phyloP scores from a whole-genome alignment of 495 filamentous ascomycete species.

The Friedmanniomyces simplex region DNA sequence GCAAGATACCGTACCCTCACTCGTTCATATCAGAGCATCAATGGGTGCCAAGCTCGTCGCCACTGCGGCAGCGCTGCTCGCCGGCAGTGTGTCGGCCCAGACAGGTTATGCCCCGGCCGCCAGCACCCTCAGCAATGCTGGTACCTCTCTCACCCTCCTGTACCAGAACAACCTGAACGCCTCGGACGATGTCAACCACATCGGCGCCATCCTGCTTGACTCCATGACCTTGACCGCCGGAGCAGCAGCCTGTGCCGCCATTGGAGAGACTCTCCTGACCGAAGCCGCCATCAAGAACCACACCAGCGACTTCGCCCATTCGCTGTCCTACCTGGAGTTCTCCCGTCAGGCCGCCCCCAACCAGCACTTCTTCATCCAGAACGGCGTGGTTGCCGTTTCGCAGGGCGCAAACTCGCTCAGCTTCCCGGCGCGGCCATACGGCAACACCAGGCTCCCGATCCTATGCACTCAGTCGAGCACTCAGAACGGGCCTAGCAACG shows the following conservation, averaged over 20 bases:
- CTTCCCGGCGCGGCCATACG: slow-evolving; percentile 17
- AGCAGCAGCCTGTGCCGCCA: slow-evolving; percentile 31
- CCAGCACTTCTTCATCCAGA: slow-evolving; percentile 34
- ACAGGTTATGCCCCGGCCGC: background rate
- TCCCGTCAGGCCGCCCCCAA: slow-evolving; percentile 13
- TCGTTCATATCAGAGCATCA: background rate
- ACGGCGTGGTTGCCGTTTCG: slow-evolving; percentile 26
- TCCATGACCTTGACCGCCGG: slow-evolving; percentile 26
- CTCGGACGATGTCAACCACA: slow-evolving; percentile 38
- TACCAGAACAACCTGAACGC: slow-evolving; percentile 42
- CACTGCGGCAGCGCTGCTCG: slow-evolving; percentile 3
- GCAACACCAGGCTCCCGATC: slow-evolving; percentile 28
- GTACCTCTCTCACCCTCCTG: slow-evolving; percentile 35
- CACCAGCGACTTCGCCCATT: slow-evolving; percentile 29
- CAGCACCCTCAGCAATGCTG: slow-evolving; percentile 25
- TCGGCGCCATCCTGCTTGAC: slow-evolving; percentile 36
- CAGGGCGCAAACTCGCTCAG: slow-evolving; percentile 12
- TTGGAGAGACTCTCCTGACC: slow-evolving; percentile 36
- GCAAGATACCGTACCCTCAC: background rate
- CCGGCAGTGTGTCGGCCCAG: background rate
- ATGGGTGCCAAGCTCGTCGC: slow-evolving; percentile 1
- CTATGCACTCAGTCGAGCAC: slow-evolving; percentile 37
- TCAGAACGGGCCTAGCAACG: slow-evolving; percentile 14
- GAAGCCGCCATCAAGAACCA: slow-evolving; percentile 29
- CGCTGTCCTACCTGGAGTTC: slow-evolving; percentile 34